A percentile compares a stretch with the other conserved stretches of the same genome.
phyloP scores from a whole-genome alignment of 2,329 filamentous ascomycete genomes.

The Fulvia fulva region DNA sequence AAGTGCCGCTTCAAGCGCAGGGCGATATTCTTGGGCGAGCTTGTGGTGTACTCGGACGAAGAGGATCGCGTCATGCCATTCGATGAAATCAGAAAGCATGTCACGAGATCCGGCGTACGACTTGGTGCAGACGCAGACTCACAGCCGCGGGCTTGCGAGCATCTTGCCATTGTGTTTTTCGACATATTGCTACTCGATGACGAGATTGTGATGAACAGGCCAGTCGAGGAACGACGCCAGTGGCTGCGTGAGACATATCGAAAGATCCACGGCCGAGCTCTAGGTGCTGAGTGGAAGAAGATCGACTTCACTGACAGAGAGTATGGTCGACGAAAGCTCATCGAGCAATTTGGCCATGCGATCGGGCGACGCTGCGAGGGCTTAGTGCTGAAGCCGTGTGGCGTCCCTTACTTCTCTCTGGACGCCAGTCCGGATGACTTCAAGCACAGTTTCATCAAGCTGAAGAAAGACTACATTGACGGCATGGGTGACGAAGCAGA shows the following conservation, averaged over 20 bases:
- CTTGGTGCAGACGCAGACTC: slow-evolving; percentile 68
- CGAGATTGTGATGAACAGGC: slow-evolving; percentile 47
- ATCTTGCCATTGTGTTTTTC: slow-evolving; percentile 60
- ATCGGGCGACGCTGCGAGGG: slow-evolving; percentile 70
- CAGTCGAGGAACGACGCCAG: slow-evolving; percentile 58
- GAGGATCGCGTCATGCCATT: slow-evolving; percentile 67
- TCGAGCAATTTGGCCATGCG: slow-evolving; percentile 62
- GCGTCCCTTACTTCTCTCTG: slow-evolving; percentile 67
- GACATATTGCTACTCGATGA: slow-evolving; percentile 58
- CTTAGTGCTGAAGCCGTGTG: slow-evolving; percentile 70
- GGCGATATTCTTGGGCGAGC: slow-evolving; percentile 80
- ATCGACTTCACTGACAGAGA: slow-evolving; percentile 59
- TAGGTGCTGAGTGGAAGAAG: slow-evolving; percentile 62
- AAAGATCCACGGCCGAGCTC: slow-evolving; percentile 58
- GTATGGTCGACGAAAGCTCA: slow-evolving; percentile 53
- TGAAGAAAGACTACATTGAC: slow-evolving; percentile 82
- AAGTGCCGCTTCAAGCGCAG: slow-evolving; percentile 57
- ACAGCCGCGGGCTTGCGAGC: slow-evolving; percentile 52
- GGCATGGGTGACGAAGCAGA: slow-evolving; percentile 79
- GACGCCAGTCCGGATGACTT: slow-evolving; percentile 17
- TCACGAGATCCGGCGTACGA: slow-evolving; percentile 66
- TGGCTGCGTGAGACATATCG: slow-evolving; percentile 56
- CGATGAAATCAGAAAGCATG: slow-evolving; percentile 76
- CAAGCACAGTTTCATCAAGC: slow-evolving; percentile 58
- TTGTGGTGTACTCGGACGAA: slow-evolving; percentile 71